Evolutionary conservation across 2,329 filamentous ascomycete species (phyloP).

Genomic region (Fusarium fracticaudum): DNA sequence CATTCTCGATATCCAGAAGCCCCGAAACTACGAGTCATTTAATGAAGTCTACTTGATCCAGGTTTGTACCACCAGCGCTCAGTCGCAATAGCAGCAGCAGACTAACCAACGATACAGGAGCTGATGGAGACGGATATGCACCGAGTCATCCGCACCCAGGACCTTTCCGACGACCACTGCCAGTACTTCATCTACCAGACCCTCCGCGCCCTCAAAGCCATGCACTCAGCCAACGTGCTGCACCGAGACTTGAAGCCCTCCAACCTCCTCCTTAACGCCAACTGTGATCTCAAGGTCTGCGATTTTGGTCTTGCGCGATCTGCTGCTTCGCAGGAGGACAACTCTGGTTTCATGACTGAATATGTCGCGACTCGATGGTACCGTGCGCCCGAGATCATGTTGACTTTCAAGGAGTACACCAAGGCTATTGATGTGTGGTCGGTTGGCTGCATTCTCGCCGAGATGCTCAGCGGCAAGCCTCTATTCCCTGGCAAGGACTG

Average conservation of each 20-base stretch:
- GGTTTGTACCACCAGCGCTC: constrained; percentile 60
- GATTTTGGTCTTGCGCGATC: constrained; percentile 97
- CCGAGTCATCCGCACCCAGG: constrained; percentile 96
- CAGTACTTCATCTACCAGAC: constrained; percentile 99
- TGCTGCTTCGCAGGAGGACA: constrained; percentile 96
- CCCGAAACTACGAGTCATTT: constrained; percentile 93
- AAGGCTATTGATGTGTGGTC: constrained; percentile 99
- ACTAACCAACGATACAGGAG: constrained; percentile 65
- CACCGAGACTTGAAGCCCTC: constrained; percentile 98
- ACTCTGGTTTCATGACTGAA: constrained; percentile 99
- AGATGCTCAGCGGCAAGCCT: constrained; percentile 99
- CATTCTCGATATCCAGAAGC: constrained; percentile 98
- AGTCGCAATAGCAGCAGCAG: background rate
- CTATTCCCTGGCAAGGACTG: constrained; percentile 98
- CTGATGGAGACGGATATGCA: constrained; percentile 99
- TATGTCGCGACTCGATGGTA: constrained; percentile 99
- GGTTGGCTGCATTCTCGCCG: constrained; percentile 95
- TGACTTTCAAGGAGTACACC: constrained; percentile 99
- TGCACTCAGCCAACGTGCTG: constrained; percentile 98
- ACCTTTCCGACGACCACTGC: constrained; percentile 98
- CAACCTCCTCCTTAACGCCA: constrained; percentile 95
- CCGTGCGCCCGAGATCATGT: constrained; percentile 98
- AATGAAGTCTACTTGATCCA: constrained; percentile 99
- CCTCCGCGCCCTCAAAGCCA: constrained; percentile 94
- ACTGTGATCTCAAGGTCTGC: constrained; percentile 98